These are phyloP conservation scores for Cyphellophora attinorum DNA, from an alignment of 2,329 filamentous ascomycete genomes.

Conservation along the genomic window DNA sequence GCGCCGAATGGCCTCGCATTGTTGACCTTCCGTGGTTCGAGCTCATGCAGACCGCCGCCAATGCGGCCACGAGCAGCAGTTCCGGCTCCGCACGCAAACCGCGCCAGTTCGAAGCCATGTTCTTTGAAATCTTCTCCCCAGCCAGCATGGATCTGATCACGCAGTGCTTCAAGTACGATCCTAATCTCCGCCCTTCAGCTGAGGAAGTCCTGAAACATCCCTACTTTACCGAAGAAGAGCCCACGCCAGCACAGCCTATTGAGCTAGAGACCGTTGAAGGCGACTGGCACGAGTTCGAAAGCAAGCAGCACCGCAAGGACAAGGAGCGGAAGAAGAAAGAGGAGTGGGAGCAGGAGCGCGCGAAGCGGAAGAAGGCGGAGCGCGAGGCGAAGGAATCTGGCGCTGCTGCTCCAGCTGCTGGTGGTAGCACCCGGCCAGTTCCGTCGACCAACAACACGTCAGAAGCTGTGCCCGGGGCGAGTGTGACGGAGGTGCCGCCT, in stretches of 20 bases:
- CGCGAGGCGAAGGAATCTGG: constrained; percentile 30
- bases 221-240: constrained; percentile 81
- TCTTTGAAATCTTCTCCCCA: constrained; percentile 64
- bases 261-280: constrained; percentile 79
- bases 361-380: constrained; percentile 37
- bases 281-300: constrained; percentile 98
- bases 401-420: constrained; percentile 5
- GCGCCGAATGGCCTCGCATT: constrained; percentile 76
- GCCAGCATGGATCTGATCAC: constrained; percentile 74
- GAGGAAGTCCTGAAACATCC: constrained; percentile 74
- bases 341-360: constrained; percentile 39
- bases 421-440: too few species aligned
- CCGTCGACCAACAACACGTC: constrained; percentile 7
- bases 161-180: constrained; percentile 85
- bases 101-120: constrained; percentile 67
- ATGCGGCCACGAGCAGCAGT: too few species aligned
- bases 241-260: constrained; percentile 62
- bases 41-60: constrained; percentile 68
- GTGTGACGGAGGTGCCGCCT: constrained; percentile 4
- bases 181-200: constrained; percentile 70
- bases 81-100: too few species aligned
- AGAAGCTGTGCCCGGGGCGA: constrained; percentile 1
- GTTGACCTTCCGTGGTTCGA: constrained; percentile 97
- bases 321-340: constrained; percentile 60
- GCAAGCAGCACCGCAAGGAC: constrained; percentile 84